Evolutionary conservation across 139 green algal species (phyloP), one percentile per base, ranked within the genome.

Genomic region (Coccomyxa sp.): DNA sequence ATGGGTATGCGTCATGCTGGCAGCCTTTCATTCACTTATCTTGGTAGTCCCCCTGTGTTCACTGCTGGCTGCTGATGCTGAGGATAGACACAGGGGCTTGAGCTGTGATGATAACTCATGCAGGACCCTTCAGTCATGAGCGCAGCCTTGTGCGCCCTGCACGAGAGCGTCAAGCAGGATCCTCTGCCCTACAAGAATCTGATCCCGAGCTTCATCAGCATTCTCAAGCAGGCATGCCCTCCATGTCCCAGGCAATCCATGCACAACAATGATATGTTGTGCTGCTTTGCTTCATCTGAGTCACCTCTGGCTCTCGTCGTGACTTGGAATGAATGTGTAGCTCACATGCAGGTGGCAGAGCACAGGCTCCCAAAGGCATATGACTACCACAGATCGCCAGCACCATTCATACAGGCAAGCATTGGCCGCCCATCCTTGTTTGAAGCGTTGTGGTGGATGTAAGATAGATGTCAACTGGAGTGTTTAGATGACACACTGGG

Each of bases 41-140:
- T 18, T 31, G 22, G 50, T 64, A 31, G 50, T 64, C 22, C 50
- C 1, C 27, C 1, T 64, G 18, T 64, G 50, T 64, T 64, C 18
- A 64, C 18, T n/a, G n/a, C n/a, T n/a, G n/a, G n/a, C n/a, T n/a
- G n/a, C n/a, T n/a, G n/a, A n/a, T n/a, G n/a, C n/a, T n/a, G n/a
- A n/a, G n/a, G n/a, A n/a, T n/a, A n/a, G n/a, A n/a, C n/a, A n/a
- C 22, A 12, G 50, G 50, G 50, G 27, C 50, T 31, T 64, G 50
- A 64, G 50, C 27, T 22, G 18, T 3, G 22, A 22, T 5, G 22
- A 1, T 64, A 22, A 18, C 22, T 64, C 18, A 72, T 79, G 80
- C 89, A 96, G 89, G 96, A 99, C 84, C 96, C 96, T 24, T 89
- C 86, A 40, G 95, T 99, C 4, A 98, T 99, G 96, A 88, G 82